Evolutionary conservation across 805 yeast genomes (phyloP).

Genomic region (Yarrowia sp.): DNA sequence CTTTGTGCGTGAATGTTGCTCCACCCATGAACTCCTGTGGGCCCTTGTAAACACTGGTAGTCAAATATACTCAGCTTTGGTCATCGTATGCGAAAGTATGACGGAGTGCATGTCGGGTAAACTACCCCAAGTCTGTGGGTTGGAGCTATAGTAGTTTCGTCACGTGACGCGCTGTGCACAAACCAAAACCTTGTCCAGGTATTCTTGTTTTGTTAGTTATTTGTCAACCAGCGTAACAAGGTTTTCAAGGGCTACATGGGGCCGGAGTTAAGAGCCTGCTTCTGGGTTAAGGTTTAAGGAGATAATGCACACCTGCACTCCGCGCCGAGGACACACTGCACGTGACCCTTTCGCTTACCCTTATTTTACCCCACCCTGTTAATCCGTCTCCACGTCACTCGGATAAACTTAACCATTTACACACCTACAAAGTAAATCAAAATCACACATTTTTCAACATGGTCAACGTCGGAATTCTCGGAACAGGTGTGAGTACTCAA

Average conservation of each 20-base stretch:
- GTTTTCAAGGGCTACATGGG: neutral
- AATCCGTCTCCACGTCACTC: conserved; percentile 9
- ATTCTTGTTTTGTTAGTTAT: no score
- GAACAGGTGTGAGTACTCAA: conserved; percentile 35
- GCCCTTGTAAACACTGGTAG: conserved; percentile 1
- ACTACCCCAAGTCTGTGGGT: neutral
- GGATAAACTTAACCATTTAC: conserved; percentile 2
- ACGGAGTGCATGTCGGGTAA: conserved; percentile 2
- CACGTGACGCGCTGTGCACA: neutral
- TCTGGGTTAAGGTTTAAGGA: neutral
- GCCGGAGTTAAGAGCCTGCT: neutral
- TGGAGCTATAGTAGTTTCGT: neutral
- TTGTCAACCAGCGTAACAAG: no score
- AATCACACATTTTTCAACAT: neutral
- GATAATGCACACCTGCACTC: neutral
- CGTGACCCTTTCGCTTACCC: neutral
- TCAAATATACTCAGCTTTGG: neutral
- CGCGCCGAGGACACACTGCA: neutral
- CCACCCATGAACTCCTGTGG: neutral
- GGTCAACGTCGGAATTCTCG: conserved; percentile 36
- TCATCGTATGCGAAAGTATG: conserved; percentile 4
- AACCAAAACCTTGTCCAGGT: neutral
- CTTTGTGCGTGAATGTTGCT: neutral
- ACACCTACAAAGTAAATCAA: neutral
- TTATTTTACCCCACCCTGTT: neutral